Evolutionary conservation across 2,329 filamentous ascomycete genomes (phyloP), one percentile per base, ranked within the genome.

Genomic region (Monosporascus sp.): DNA sequence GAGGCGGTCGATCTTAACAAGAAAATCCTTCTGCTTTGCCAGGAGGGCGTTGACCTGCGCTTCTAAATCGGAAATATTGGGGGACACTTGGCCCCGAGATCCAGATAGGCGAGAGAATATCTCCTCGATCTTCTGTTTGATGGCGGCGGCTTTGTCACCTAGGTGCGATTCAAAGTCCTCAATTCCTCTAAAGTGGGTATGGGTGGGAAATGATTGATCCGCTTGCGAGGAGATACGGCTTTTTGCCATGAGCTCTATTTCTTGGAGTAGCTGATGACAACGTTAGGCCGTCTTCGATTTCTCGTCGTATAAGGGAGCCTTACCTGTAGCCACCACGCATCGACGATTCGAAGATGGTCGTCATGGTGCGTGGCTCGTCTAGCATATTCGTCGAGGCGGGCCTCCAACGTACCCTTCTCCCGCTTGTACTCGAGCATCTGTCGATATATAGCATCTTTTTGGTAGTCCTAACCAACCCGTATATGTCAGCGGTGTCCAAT

Each of bases 351-450:
- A 50, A 99, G 76, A 70, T 97, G 94, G 63, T 97, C 91, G 72
- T 97, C 91, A 73, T 97, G 91, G 72, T 94, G 85, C 58, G 82
- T 80, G 31, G 88, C 84, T 66, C 85, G 82, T 69, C 91, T 91
- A 60, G 89, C 83, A 58, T 95, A 77, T 60, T 96, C 89, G 67
- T 87, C 87, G 57, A 97, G 77, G 66, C 89, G 88, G 54, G 84
- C 78, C 74, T 97, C 92, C 58, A 95, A 77, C 41, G 88, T 88
- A 54, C 81, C 79, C 69, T 91, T 92, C 69, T 96, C 91, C 63
- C 94, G 86, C 74, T 96, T 96, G 73, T 96, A 97, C 73, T 97
- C 94, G 68, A 91, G 89, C 91, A 99, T 96, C 74, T 97, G 93
- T 54, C 95, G 90, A 65, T 89, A 87, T 69, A 99, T 96, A 59